Base-by-base conservation (phyloP, 2,329 filamentous ascomycete genomes). In the Botrytis byssoidea region DNA sequence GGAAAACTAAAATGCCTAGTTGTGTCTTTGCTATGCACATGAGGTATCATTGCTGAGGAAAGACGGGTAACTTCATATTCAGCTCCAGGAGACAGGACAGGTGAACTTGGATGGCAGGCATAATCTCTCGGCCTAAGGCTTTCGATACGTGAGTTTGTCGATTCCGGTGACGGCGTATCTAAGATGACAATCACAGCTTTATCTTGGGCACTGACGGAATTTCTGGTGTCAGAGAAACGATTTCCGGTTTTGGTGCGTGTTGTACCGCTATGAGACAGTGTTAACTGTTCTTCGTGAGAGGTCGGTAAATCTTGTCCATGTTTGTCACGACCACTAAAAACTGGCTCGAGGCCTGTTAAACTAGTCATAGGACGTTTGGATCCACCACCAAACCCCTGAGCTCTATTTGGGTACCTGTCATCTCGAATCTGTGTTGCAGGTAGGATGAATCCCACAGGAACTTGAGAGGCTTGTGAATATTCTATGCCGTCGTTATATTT, bases 1-100 rank as follows among this genome's bases (percentile, higher is more conserved):
- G 22, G 32, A 18, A 16, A 40, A 8, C 8, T 51, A 29, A 5
- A 51, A 20, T 40, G 65, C 16, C 7, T 29, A 29, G 25, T 20
- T 18, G 2, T 29, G 18, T 7, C n/a, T n/a, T 4, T 12, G 14
- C 14, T 37, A 20, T 55, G 22, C 7, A 16, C 9, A 29, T 4
- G 14, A 29, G 35, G 25, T 9, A 29, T 37, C 4, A 3, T 8
- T 67, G 25, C 35, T 12, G 46, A 29, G 4, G 32, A 35, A 37
- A 4, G 2, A 10, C 3, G 29, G 7, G 10, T 9, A 5, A 18
- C 12, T 22, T n/a, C 25, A 25, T 9, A 1, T 4, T 2, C 10
- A 10, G 29, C 18, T 25, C 25, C 7, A 20, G n/a, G 20, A 25
- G 66, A 42, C 9, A 14, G 3, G 22, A 35, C 20, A 22, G 35